Base-by-base conservation (phyloP, 73 alveolate species). In the Tetrahymena elliotti region DNA sequence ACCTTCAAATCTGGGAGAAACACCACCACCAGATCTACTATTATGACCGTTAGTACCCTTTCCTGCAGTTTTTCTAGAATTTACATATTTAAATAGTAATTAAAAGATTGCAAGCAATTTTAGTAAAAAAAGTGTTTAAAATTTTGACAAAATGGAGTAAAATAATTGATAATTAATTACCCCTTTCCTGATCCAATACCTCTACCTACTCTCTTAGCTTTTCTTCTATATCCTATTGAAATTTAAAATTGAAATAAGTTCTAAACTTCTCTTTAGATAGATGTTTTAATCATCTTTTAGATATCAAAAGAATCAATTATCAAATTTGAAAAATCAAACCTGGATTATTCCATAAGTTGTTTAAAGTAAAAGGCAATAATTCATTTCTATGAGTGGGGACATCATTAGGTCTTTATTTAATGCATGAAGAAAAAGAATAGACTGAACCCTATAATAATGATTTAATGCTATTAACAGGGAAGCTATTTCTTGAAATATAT, bases 111-210 rank as follows among this genome's bases (percentile, higher is more conserved):
- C 82, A 47, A 5, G 27, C 82, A 47, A 47, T 47, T 47, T 47
- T 47, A 5, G 20, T 47, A 47, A 18, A 27, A 47, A 47, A 47
- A 12, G 15, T 40, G 9, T 40, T 40, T 4, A 47, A 47, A 10
- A 47, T 47, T 9, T 68, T 6, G 24, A n/a, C n/a, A 35, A 68
- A 68, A 24, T 18, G 38, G 20, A 68, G n/a, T 68, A 68, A 27
- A 68, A 27, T 68, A 0, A 0, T 24, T 92, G 54, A 18, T 22
- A 68, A 68, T 68, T 4, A 24, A 68, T 68, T 68, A 68, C 94
- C 99, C 99, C 88, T 95, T 93, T 24, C 98, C 98, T 9, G 98
- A 93, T 11, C 98, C 99, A 24, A 96, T 96, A 38, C 99, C 99
- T 94, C 99, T 93, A 39, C 99, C 99, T 38, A 98, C 96, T 94